Percentiles rank a stretch among this genome's conserved stretches.
phyloP scores from a whole-genome alignment of 805 yeast species.

The Candida montana region DNA sequence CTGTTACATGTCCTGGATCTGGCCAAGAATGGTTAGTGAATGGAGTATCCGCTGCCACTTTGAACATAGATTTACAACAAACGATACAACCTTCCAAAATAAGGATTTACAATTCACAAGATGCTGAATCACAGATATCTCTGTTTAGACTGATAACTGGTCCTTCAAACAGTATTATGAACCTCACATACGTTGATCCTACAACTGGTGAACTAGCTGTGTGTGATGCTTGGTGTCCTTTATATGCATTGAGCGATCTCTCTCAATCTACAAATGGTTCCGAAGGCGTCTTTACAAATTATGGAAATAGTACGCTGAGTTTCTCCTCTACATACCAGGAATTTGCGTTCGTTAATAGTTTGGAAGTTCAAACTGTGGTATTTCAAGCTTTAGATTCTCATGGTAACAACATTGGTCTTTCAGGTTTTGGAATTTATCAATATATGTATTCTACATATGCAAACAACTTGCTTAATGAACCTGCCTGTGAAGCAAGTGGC shows the following conservation, averaged over 20 bases:
- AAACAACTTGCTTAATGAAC: conserved; percentile 63
- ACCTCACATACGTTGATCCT: conserved; percentile 80
- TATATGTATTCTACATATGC: conserved; percentile 57
- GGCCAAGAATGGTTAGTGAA: conserved; percentile 49
- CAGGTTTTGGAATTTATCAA: conserved; percentile 71
- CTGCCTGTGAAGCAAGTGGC: conserved; percentile 41
- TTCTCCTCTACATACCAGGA: conserved; percentile 57
- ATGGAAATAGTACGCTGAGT: conserved; percentile 9
- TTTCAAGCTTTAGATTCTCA: conserved; percentile 62
- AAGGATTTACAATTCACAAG: conserved; percentile 59
- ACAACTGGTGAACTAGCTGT: conserved; percentile 43
- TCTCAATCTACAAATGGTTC: conserved; percentile 4
- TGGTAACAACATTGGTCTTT: conserved; percentile 62
- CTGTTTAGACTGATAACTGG: conserved; percentile 67
- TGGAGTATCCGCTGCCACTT: conserved; percentile 50
- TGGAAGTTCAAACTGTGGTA: conserved; percentile 56
- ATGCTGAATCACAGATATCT: conserved; percentile 41
- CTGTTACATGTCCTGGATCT: conserved; percentile 46
- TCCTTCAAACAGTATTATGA: conserved; percentile 89
- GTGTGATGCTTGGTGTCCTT: conserved; percentile 92
- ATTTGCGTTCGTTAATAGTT: conserved; percentile 68
- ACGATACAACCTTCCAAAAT: conserved; percentile 63
- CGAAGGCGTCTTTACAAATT: not conserved
- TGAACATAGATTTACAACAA: conserved; percentile 57
- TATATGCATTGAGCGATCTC: conserved; percentile 39